These are phyloP conservation scores for Dryas octopetala DNA, from an alignment of 306 rosid genomes.

Conservation along the genomic window DNA sequence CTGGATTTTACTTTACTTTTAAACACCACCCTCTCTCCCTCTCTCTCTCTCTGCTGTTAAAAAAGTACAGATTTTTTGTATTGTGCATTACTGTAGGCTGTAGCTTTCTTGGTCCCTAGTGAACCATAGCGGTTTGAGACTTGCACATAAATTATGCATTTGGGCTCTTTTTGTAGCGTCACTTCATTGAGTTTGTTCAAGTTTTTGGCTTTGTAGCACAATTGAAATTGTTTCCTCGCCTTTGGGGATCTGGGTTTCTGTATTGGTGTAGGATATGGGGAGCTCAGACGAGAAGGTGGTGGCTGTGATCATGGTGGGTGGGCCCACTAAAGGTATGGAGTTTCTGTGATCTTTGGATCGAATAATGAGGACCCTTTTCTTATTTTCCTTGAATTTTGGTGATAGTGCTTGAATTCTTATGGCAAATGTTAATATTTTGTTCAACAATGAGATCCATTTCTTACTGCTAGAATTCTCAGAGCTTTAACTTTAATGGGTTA, in stretches of 20 bases:
- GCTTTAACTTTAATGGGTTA: not conserved
- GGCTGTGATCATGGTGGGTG: conserved; percentile 98
- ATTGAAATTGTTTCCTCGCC: not conserved
- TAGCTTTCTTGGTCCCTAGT: conserved; percentile 4
- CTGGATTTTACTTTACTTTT: conserved; percentile 11
- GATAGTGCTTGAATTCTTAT: not conserved
- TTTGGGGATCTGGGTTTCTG: conserved; percentile 46
- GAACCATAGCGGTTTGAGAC: not conserved
- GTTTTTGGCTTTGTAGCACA: conserved; percentile 9
- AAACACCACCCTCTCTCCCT: not conserved
- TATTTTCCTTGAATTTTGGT: not conserved
- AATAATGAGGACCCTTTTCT: conserved; percentile 12
- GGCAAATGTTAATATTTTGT: not conserved
- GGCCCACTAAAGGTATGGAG: conserved; percentile 85
- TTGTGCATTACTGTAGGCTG: not conserved
- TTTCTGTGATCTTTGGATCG: conserved; percentile 23
- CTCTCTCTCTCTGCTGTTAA: not conserved
- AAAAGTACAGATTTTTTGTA: not conserved
- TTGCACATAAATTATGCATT: not conserved
- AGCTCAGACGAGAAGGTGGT: conserved; percentile 70
- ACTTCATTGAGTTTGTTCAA: not conserved
- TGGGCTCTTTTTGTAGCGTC: conserved; percentile 16
- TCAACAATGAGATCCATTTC: conserved; percentile 1
- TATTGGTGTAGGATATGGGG: conserved; percentile 45
- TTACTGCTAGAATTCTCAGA: not conserved